Conservation (phyloP, 441 rosid genomes). For the Gossypium gossypioides region DNA sequence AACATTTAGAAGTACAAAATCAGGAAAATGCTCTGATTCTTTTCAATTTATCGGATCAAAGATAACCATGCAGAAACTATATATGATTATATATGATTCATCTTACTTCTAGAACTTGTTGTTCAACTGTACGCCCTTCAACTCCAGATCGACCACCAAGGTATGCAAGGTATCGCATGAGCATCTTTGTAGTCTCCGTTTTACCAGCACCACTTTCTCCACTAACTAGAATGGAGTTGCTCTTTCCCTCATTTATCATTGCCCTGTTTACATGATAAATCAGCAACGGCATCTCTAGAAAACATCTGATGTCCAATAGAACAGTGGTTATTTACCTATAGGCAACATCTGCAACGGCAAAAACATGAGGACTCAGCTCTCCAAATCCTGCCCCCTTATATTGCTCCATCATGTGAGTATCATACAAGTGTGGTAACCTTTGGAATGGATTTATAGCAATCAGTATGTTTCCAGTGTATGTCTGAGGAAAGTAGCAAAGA, state of each 20-base stretch:
- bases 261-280: constrained; percentile 33
- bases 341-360: constrained; percentile 70
- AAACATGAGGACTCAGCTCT: constrained; percentile 71
- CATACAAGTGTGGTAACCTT: constrained; percentile 68
- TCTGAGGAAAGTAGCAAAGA: constrained; percentile 29
- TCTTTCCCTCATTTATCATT: constrained; percentile 65
- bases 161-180: constrained; percentile 64
- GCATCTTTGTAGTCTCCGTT: constrained; percentile 76
- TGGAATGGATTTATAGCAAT: constrained; percentile 76
- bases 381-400: constrained; percentile 56
- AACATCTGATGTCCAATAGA: not conserved
- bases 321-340: constrained; percentile 34
- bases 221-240: constrained; percentile 65
- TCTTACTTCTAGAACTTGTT: constrained; percentile 69
- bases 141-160: constrained; percentile 67
- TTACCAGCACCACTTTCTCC: constrained; percentile 87
- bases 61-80: not conserved
- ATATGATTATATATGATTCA: not conserved
- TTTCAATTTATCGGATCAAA: not conserved
- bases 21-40: not conserved
- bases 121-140: constrained; percentile 71
- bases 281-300: not conserved
- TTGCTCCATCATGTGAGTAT: constrained; percentile 70
- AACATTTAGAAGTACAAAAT: not conserved
- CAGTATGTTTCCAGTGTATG: constrained; percentile 65